Evolutionary conservation across 768 basidiomycete species (phyloP), one percentile per base, ranked within the genome.

Genomic region (Scleroderma bovista): DNA sequence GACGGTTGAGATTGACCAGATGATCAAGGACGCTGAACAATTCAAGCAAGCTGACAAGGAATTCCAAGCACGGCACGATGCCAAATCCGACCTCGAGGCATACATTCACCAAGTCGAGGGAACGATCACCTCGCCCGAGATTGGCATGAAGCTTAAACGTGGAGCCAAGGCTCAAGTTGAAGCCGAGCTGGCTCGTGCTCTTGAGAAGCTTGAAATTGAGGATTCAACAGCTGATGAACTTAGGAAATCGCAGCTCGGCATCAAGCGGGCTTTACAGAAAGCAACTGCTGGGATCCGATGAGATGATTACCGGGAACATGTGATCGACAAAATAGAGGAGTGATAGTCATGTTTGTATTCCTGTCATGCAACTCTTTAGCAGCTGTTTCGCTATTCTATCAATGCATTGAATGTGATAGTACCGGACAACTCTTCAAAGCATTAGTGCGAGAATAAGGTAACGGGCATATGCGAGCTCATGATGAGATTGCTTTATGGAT

Each of bases 21-120:
- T 98, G 96, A 96, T 98, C 79, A 93, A 94, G 79, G 95, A 98
- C 66, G 64, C 96, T 47, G 95, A 98, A 72, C 91, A 93, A 71
- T 96, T 81, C 83, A 94, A 93, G 79, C 81, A 84, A 67, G 91
- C 88, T 23, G 89, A 93, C 80, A 96, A 93, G 77, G 96, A 98
- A 69, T 98, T 95, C 82, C 90, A 92, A 55, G 86, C 94, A 49
- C 89, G 89, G 58, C 96, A 99, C 69, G 94, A 98, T 74, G 93
- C 96, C 56, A 96, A 94, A 73, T 90, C 93, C 43, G 94, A 97
- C 72, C 87, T 98, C 54, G 96, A 99, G 77, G 84, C 92, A 33
- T 97, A 97, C 76, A 80, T 99, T 64, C 92, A 95, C 77, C 89
- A 93, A 70, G 93, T 97, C 62, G 93, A 96, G 80, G 78, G 80